A percentile compares a stretch with the other conserved stretches of the same genome.
These are phyloP conservation scores for Lotmaria passim DNA, from an alignment of 208 protist genomes.

Conservation along the genomic window DNA sequence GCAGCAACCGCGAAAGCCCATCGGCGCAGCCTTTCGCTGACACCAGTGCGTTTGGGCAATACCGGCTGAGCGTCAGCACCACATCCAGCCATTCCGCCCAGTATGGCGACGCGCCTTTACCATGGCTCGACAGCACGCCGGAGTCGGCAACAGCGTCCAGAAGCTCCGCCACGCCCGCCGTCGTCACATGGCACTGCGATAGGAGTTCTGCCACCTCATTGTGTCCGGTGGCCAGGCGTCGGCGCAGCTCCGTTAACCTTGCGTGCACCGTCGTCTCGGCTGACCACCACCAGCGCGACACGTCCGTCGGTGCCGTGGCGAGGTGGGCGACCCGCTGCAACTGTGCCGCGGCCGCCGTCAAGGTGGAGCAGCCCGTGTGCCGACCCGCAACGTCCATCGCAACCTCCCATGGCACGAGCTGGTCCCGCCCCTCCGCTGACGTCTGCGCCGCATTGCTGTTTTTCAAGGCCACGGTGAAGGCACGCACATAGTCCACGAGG, in stretches of 20 bases:
- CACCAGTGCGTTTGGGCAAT: constrained; percentile 24
- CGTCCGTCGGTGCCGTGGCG: background rate
- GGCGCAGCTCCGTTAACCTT: constrained; percentile 24
- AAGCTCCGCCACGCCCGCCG: constrained; percentile 10
- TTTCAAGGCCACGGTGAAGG: constrained; percentile 18
- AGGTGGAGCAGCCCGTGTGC: background rate
- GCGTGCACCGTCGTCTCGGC: constrained; percentile 19
- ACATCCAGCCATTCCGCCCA: constrained; percentile 18
- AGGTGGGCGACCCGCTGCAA: constrained; percentile 11
- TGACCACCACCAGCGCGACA: constrained; percentile 24
- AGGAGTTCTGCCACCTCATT: constrained; percentile 14
- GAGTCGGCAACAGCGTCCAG: constrained; percentile 16
- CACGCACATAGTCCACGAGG: constrained; percentile 25
- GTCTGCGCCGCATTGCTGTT: background rate
- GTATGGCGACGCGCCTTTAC: background rate
- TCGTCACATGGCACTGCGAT: constrained; percentile 21
- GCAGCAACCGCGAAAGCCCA: constrained; percentile 22
- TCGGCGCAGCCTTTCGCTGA: constrained; percentile 15
- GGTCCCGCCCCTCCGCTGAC: background rate
- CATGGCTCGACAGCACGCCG: constrained; percentile 11
- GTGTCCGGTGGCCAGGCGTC: background rate
- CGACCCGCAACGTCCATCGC: constrained; percentile 18
- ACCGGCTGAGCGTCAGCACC: constrained; percentile 10
- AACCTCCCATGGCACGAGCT: constrained; percentile 32
- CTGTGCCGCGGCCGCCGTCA: constrained; percentile 8